Evolutionary conservation across 768 basidiomycete genomes (phyloP), one percentile per base, ranked within the genome.

Genomic region (Pholiota conissans): DNA sequence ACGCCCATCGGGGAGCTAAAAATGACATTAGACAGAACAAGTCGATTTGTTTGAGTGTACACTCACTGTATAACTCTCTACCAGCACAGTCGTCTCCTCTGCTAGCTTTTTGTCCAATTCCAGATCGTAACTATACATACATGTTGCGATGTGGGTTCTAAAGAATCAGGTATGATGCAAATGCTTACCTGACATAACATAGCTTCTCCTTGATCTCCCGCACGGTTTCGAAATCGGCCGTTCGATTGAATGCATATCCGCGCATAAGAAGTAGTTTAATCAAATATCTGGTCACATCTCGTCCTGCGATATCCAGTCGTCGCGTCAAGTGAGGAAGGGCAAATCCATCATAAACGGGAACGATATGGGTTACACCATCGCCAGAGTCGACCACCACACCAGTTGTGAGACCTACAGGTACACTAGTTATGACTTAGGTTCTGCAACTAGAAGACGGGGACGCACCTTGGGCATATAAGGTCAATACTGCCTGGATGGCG

Each of bases 171-270:
- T 32, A 37, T n/a, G n/a, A 29, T 14, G 7, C 47, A 37, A 48
- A 42, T 32, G 55, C 5, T 48, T 18, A 95, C 93, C 91, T 96
- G 67, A 97, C 91, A 69, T 98, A 99, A 76, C 97, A 99, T 45
- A 98, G 74, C 72, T 95, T 97, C 80, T 99, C 97, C 76, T 99
- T 99, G 77, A 99, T 98, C 72, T 97, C 93, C 29, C 96, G 79
- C 20, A 99, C 97, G 2, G 97, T 99, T 78, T 99, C 97, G 67
- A 99, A 99, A 76, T 99, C 97, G 26, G 97, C 97, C 2, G 97
- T 99, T 37, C 97, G 87, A 76, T 99, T 98, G 83, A 99, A 98
- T 0, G 97, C 97, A 72, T 99, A 98, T n/a, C 97, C 97, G n/a
- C 96, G 87, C 95, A 98, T 98, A 65, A 98, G 85, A 30, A 99